Percentiles rank a stretch among this genome's conserved stretches.
Evolutionary conservation across 352 stramenopile species (phyloP).

Genomic region (Globisporangium takayamanum): DNA sequence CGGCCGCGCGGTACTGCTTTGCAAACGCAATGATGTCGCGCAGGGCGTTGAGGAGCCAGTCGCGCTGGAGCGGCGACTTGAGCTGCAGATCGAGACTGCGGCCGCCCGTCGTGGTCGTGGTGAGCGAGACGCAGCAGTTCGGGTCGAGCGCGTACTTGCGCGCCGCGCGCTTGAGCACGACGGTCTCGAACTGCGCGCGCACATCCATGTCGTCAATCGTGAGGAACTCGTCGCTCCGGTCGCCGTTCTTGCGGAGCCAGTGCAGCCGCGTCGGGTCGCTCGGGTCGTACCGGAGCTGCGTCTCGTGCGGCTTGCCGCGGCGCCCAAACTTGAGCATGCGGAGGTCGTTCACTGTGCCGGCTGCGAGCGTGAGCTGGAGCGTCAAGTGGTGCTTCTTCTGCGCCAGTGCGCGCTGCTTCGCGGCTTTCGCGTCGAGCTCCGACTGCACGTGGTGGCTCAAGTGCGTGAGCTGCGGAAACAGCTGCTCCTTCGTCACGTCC

Average conservation of each 20-base stretch:
- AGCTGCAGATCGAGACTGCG: slow-evolving; percentile 63
- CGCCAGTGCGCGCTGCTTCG: slow-evolving; percentile 39
- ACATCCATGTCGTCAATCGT: slow-evolving; percentile 45
- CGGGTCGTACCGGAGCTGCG: slow-evolving; percentile 65
- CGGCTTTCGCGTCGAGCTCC: slow-evolving; percentile 34
- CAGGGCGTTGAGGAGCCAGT: slow-evolving; percentile 71
- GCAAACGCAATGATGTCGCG: slow-evolving; percentile 59
- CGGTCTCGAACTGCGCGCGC: slow-evolving; percentile 20
- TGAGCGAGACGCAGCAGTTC: slow-evolving; percentile 44
- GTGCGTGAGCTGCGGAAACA: slow-evolving; percentile 71
- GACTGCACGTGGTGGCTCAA: slow-evolving; percentile 64
- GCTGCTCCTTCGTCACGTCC: slow-evolving; percentile 60
- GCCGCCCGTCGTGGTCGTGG: slow-evolving; percentile 18
- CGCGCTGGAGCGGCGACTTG: slow-evolving; percentile 55
- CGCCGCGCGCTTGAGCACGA: slow-evolving; percentile 43
- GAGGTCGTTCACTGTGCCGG: slow-evolving; percentile 59
- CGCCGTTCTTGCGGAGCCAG: slow-evolving; percentile 73
- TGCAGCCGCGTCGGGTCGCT: slow-evolving; percentile 57
- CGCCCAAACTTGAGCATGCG: slow-evolving; percentile 65
- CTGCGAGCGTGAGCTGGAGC: slow-evolving; percentile 50
- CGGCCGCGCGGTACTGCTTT: slow-evolving; percentile 46
- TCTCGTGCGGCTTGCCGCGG: slow-evolving; percentile 61
- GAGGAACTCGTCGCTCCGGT: slow-evolving; percentile 57
- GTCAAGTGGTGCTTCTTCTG: slow-evolving; percentile 60
- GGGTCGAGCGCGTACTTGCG: slow-evolving; percentile 35